A percentile compares a stretch with the other conserved stretches of the same genome.
Evolutionary conservation across 225 moss, liverwort and hornwort species (phyloP).

Genomic region (Bryoerythrophyllum caledonicum): DNA sequence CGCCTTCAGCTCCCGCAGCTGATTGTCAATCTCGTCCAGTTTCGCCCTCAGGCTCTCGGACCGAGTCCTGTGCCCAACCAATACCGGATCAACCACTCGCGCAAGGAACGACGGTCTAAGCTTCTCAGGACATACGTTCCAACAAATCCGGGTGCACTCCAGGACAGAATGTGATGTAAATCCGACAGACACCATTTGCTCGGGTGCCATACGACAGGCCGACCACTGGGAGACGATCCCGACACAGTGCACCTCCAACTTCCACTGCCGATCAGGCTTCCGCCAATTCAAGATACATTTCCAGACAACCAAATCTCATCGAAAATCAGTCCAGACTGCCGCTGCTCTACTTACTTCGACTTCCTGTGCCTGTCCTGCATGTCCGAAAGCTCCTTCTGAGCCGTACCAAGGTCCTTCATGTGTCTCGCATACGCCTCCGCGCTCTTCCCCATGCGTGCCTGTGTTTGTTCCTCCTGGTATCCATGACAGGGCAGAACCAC

Average conservation of each 20-base stretch:
- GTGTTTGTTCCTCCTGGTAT: conserved; percentile 67
- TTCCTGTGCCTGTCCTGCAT: conserved; percentile 97
- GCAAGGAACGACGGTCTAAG: background rate
- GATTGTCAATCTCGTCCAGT: conserved; percentile 85
- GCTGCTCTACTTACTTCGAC: conserved; percentile 57
- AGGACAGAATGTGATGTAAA: background rate
- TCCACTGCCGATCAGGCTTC: background rate
- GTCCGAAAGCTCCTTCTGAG: conserved; percentile 66
- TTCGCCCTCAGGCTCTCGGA: conserved; percentile 88
- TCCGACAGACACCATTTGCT: background rate
- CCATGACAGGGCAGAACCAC: conserved; percentile 13
- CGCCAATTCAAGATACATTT: background rate
- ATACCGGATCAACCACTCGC: background rate
- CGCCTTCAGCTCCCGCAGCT: conserved; percentile 94
- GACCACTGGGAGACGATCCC: background rate
- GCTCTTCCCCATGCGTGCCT: conserved; percentile 71
- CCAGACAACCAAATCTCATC: background rate
- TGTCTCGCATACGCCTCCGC: conserved; percentile 69
- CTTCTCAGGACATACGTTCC: background rate
- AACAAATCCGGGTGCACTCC: background rate
- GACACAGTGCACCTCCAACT: background rate
- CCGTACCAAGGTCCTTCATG: conserved; percentile 62
- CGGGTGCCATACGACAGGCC: background rate
- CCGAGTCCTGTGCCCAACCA: conserved; percentile 63
- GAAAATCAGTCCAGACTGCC: background rate